phyloP scores from a whole-genome alignment of 768 basidiomycete species.

The Leucocoprinus sp. region DNA sequence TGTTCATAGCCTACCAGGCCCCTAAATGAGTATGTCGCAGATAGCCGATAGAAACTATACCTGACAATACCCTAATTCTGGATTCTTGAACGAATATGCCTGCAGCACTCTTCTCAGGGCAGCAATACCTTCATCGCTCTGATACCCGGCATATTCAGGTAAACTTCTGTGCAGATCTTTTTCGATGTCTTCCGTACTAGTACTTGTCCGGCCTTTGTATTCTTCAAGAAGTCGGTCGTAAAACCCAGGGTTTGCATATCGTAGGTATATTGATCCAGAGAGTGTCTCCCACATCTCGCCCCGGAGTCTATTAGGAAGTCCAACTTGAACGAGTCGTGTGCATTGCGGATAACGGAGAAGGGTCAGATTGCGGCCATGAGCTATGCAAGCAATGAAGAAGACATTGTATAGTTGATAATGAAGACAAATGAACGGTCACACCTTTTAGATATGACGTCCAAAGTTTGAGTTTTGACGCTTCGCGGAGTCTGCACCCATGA shows the following conservation, averaged over 20 bases:
- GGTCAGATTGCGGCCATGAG: slow-evolving; percentile 91
- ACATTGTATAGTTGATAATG: neutral
- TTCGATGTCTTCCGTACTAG: slow-evolving; percentile 97
- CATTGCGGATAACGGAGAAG: slow-evolving; percentile 93
- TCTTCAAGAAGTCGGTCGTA: slow-evolving; percentile 72
- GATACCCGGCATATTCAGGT: slow-evolving; percentile 96
- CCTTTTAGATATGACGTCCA: slow-evolving; percentile 86
- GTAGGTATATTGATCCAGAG: slow-evolving; percentile 88
- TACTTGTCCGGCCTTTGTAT: slow-evolving; percentile 69
- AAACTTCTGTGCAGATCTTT: slow-evolving; percentile 95
- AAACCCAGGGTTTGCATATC: slow-evolving; percentile 77
- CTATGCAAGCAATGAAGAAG: slow-evolving; percentile 29
- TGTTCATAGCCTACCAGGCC: slow-evolving; percentile 80
- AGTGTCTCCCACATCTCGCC: slow-evolving; percentile 99
- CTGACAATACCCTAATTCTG: slow-evolving; percentile 92
- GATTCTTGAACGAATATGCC: slow-evolving; percentile 94
- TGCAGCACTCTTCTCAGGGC: slow-evolving; percentile 85
- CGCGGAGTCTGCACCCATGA: slow-evolving; percentile 52
- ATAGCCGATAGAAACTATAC: slow-evolving; percentile 25
- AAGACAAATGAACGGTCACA: slow-evolving; percentile 25
- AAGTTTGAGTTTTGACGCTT: slow-evolving; percentile 91
- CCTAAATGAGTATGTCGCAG: neutral
- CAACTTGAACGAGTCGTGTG: slow-evolving; percentile 95
- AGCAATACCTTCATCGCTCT: slow-evolving; percentile 77
- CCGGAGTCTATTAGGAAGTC: slow-evolving; percentile 86